Percentiles rank a stretch among this genome's conserved stretches.
These are phyloP conservation scores for Anthostomella pinea DNA, from an alignment of 2,329 filamentous ascomycete species.

Conservation along the genomic window DNA sequence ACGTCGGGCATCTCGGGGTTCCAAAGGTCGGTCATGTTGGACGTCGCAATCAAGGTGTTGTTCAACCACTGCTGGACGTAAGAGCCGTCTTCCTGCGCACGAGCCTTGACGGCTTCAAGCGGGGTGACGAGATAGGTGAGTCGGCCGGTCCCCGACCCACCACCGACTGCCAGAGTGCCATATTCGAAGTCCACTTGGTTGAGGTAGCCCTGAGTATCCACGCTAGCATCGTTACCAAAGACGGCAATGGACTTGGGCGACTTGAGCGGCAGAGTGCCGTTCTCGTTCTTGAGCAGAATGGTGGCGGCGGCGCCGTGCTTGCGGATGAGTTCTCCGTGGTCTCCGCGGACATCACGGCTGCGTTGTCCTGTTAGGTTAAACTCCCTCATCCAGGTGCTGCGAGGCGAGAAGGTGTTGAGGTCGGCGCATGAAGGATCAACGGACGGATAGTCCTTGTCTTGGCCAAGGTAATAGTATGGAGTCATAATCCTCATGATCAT, in stretches of 20 bases:
- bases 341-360: constrained; percentile 50
- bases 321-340: constrained; percentile 54
- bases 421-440: constrained; percentile 44
- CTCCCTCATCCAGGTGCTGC: constrained; percentile 41
- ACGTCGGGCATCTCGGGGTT: constrained; percentile 54
- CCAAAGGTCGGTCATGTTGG: constrained; percentile 44
- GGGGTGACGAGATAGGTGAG: constrained; percentile 55
- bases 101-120: constrained; percentile 52
- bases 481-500: constrained; percentile 54
- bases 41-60: constrained; percentile 39
- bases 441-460: constrained; percentile 45
- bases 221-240: constrained; percentile 60
- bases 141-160: constrained; percentile 54
- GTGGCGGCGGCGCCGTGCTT: constrained; percentile 56
- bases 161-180: constrained; percentile 56
- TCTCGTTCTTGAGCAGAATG: constrained; percentile 71
- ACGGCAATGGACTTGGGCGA: constrained; percentile 55
- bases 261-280: constrained; percentile 57
- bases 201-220: constrained; percentile 63
- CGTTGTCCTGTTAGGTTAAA: constrained; percentile 48
- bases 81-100: constrained; percentile 40
- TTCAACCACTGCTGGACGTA: constrained; percentile 43
- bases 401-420: constrained; percentile 49
- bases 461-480: constrained; percentile 48
- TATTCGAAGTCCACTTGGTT: constrained; percentile 63